Conservation (phyloP, 345 rosid species). For the Limnanthes douglasii region DNA sequence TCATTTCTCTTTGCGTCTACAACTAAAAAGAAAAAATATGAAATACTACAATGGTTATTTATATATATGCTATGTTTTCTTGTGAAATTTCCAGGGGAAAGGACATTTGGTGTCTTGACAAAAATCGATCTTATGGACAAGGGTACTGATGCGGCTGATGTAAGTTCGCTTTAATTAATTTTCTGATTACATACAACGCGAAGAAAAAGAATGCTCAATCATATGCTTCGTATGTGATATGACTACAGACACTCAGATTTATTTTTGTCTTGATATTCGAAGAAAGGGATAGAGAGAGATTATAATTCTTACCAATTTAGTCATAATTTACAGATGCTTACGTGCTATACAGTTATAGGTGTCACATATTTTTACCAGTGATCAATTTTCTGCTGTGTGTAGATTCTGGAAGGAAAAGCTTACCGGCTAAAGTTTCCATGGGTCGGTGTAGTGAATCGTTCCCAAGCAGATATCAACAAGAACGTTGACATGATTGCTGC, state of each 20-base stretch:
- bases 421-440: constrained; percentile 88
- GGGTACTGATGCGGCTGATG: constrained; percentile 98
- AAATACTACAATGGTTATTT: too few species aligned
- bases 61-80: neutral
- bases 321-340: neutral
- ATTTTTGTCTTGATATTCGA: neutral
- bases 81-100: constrained; percentile 55
- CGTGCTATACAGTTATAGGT: neutral
- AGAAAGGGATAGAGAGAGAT: neutral
- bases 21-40: neutral
- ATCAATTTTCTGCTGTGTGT: constrained; percentile 9
- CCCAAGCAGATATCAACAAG: constrained; percentile 97
- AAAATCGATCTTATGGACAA: constrained; percentile 99
- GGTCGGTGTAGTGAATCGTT: constrained; percentile 98
- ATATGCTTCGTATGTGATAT: too few species aligned
- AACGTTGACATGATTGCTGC: constrained; percentile 99
- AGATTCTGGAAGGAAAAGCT: constrained; percentile 91
- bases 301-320: too few species aligned
- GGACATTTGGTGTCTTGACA: constrained; percentile 95
- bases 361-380: constrained; percentile 8
- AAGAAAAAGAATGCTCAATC: too few species aligned
- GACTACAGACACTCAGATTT: neutral
- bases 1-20: neutral
- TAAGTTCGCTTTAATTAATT: constrained; percentile 29
- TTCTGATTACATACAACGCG: neutral